phyloP scores from a whole-genome alignment of 306 rosid genomes.

The Begonia fuchsioides region DNA sequence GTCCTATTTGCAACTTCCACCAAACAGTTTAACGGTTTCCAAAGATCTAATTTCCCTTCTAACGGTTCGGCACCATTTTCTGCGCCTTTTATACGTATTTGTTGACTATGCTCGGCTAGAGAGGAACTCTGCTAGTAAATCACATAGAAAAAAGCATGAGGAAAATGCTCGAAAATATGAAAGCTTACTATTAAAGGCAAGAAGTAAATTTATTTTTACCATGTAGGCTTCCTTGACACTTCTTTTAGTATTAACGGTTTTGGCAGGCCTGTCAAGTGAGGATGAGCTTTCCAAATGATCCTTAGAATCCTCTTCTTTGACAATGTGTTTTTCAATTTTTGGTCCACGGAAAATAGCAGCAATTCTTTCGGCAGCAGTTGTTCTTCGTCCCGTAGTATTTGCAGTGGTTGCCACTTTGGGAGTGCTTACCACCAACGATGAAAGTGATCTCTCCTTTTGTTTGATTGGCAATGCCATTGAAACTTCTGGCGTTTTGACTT shows the following conservation, averaged over 20 bases:
- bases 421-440: slow-evolving; percentile 78
- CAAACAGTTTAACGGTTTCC: slow-evolving; percentile 84
- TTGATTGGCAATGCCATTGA: slow-evolving; percentile 41
- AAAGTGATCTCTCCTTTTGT: slow-evolving; percentile 93
- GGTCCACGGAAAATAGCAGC: slow-evolving; percentile 43
- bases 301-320: slow-evolving; percentile 48
- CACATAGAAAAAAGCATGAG: slow-evolving; percentile 5
- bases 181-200: background rate
- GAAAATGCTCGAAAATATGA: slow-evolving; percentile 7
- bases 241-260: slow-evolving; percentile 30
- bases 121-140: slow-evolving; percentile 40
- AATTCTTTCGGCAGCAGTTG: slow-evolving; percentile 59
- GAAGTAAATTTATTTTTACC: background rate
- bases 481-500: slow-evolving; percentile 48
- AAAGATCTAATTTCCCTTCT: slow-evolving; percentile 68
- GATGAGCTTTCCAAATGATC: slow-evolving; percentile 46
- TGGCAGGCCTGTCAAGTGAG: slow-evolving; percentile 49
- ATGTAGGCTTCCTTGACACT: slow-evolving; percentile 31
- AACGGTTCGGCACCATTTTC: slow-evolving; percentile 43
- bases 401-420: slow-evolving; percentile 70
- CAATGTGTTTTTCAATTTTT: slow-evolving; percentile 35
- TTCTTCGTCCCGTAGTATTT: slow-evolving; percentile 71
- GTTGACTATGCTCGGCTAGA: slow-evolving; percentile 40
- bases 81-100: slow-evolving; percentile 35
- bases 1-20: slow-evolving; percentile 90